Evolutionary conservation across 1,284 basidiomycete genomes (phyloP), one percentile per base, ranked within the genome.

Genomic region (Phaffia rhodozyma): DNA sequence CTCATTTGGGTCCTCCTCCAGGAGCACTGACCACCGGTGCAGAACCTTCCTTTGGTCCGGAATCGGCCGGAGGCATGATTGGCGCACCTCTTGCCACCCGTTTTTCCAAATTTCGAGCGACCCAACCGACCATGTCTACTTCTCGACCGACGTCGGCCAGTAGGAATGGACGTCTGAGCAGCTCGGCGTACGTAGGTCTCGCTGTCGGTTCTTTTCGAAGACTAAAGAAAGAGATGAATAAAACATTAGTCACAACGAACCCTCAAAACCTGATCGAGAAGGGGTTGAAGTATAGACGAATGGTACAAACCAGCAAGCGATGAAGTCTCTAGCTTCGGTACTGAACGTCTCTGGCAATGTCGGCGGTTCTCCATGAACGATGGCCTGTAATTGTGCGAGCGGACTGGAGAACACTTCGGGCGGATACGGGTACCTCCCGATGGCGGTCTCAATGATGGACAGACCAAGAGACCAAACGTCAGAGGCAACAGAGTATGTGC

Each of bases 401-500:
- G 97, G 92, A 74, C 97, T 97, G 62, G 86, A 84, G 74, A 96
- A 98, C 3, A 92, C 94, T 77, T 97, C 93, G n/a, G 93, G 93
- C 32, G 94, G 94, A 74, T 97, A 98, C 1, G 94, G 96, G 75
- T 98, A 98, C 69, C 84, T 82, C 25, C 96, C 93, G 69, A 91
- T 77, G 55, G 89, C 87, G 67, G 96, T 86, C 76, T 98, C 94
- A 71, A 97, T 91, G 75, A 97, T 87, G 3, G 89, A 87, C 47
- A 98, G 80, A 3, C 94, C 94, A n/a, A 98, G 83, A 13, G 92
- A 96, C 94, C 94, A 98, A 5, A 98, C 89, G 72, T 98, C 94
- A 3, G 92, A 96, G 1, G 92, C 89, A 55, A 97, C 92, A 13
- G 91, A 94, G 76, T 98, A 98, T 1, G 91, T 93, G 32, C 86